These are phyloP conservation scores for Penicillium dipodomyicola DNA, from an alignment of 495 filamentous ascomycete genomes.

Conservation along the genomic window DNA sequence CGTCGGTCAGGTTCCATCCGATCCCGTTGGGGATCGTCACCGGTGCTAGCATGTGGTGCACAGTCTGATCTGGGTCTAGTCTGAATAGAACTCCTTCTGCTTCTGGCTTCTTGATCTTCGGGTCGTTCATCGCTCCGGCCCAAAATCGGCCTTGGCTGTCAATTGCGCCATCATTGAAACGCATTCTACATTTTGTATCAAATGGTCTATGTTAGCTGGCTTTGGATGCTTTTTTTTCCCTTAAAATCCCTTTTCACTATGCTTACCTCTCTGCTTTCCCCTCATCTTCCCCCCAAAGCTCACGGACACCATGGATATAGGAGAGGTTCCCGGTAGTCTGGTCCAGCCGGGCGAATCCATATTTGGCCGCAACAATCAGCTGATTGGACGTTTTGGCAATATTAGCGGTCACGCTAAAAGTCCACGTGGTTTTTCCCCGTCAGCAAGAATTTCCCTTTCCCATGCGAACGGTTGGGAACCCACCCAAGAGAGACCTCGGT, in stretches of 20 bases:
- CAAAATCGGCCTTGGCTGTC: conserved; percentile 83
- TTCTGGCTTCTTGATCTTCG: conserved; percentile 35
- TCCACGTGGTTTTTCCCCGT: conserved; percentile 15
- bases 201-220: background rate
- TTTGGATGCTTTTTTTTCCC: background rate
- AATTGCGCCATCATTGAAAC: conserved; percentile 77
- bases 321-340: conserved; percentile 59
- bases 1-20: conserved; percentile 66
- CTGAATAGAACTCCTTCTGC: conserved; percentile 59
- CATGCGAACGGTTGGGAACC: conserved; percentile 7
- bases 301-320: conserved; percentile 60
- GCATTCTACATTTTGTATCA: conserved; percentile 43
- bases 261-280: conserved; percentile 49
- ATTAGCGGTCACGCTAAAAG: conserved; percentile 70
- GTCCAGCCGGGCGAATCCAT: conserved; percentile 74
- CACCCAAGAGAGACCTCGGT: conserved; percentile 65
- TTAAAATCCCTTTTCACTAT: background rate
- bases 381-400: conserved; percentile 56
- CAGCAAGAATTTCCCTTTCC: conserved; percentile 7
- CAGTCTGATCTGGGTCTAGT: conserved; percentile 57
- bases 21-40: conserved; percentile 88
- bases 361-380: conserved; percentile 77
- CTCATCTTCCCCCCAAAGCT: conserved; percentile 41
- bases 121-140: conserved; percentile 87
- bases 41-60: conserved; percentile 58